Conservation (phyloP, 192 early-diverging fungal genomes). For the Ramicandelaber brevisporus region DNA sequence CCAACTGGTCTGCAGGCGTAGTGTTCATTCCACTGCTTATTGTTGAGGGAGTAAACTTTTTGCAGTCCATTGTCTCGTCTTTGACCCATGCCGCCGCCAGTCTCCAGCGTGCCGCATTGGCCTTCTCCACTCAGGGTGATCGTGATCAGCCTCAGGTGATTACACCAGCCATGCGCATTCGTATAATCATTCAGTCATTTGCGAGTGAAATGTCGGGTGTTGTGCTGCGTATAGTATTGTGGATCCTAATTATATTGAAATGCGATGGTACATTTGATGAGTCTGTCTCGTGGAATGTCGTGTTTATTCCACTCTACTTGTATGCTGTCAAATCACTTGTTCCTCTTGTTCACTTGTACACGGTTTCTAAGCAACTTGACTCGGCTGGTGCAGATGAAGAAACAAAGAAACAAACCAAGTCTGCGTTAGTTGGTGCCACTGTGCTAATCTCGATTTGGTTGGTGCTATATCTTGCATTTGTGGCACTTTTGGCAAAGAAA, state of each 20-base stretch:
- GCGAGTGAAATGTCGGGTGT: too few relatives aligned
- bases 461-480: slow-evolving; percentile 13
- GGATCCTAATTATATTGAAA: too few relatives aligned
- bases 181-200: slow-evolving; percentile 7
- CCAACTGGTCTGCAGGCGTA: slow-evolving; percentile 27
- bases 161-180: slow-evolving; percentile 6
- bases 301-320: slow-evolving; percentile 43
- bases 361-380: slow-evolving; percentile 15
- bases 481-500: slow-evolving; percentile 22
- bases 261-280: too few relatives aligned
- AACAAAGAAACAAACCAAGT: slow-evolving; percentile 10
- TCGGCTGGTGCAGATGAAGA: slow-evolving; percentile 11
- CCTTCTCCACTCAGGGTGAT: slow-evolving; percentile 2
- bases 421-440: slow-evolving; percentile 10
- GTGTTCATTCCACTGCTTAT: slow-evolving; percentile 68
- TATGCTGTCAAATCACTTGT: slow-evolving; percentile 26
- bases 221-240: too few relatives aligned
- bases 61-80: too few relatives aligned
- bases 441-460: slow-evolving; percentile 19
- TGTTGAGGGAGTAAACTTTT: slow-evolving; percentile 42
- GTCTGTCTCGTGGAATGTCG: slow-evolving; percentile 39
- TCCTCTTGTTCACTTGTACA: slow-evolving; percentile 15
- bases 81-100: slow-evolving; percentile 7
- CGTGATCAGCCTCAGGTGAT: not conserved
- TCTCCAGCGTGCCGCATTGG: slow-evolving; percentile 2